phyloP scores from a whole-genome alignment of 352 stramenopile genomes.

The Pythium grandisporangium region DNA sequence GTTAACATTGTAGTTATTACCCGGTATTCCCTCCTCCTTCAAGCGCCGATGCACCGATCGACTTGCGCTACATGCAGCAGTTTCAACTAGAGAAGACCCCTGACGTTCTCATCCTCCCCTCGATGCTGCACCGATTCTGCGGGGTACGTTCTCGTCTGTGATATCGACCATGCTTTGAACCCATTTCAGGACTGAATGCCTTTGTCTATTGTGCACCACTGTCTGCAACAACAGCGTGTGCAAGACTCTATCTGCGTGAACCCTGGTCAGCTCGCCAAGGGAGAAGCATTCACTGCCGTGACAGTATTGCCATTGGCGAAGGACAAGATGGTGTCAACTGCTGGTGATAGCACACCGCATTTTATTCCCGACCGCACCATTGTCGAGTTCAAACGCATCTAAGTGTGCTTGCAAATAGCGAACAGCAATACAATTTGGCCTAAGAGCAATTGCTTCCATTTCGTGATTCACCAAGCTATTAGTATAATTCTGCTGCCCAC shows the following conservation, averaged over 20 bases:
- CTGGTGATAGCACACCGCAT: slow-evolving; percentile 43
- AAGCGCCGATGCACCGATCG: slow-evolving; percentile 72
- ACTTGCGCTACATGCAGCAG: slow-evolving; percentile 88
- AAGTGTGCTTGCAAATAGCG: too few relatives aligned
- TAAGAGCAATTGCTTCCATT: too few relatives aligned
- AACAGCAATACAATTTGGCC: too few relatives aligned
- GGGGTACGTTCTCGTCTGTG: slow-evolving; percentile 49
- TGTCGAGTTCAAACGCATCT: slow-evolving; percentile 91
- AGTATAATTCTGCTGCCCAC: too few relatives aligned
- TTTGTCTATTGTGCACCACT: slow-evolving; percentile 8
- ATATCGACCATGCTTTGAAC: not conserved
- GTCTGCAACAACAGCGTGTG: slow-evolving; percentile 61
- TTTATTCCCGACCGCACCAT: slow-evolving; percentile 82
- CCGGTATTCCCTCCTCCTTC: slow-evolving; percentile 68
- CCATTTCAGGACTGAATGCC: not conserved
- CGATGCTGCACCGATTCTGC: slow-evolving; percentile 88
- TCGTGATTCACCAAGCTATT: too few relatives aligned
- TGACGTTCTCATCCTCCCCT: slow-evolving; percentile 94
- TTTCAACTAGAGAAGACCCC: slow-evolving; percentile 89
- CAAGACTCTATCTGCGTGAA: slow-evolving; percentile 93
- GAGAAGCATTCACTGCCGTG: slow-evolving; percentile 89
- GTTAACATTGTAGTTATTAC: slow-evolving; percentile 42
- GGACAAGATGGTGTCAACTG: slow-evolving; percentile 51
- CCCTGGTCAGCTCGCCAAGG: slow-evolving; percentile 91
- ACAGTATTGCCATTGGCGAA: slow-evolving; percentile 86